Base-by-base conservation (phyloP, 202 grass and related monocot species). In the Schoenoplectus triqueter region DNA sequence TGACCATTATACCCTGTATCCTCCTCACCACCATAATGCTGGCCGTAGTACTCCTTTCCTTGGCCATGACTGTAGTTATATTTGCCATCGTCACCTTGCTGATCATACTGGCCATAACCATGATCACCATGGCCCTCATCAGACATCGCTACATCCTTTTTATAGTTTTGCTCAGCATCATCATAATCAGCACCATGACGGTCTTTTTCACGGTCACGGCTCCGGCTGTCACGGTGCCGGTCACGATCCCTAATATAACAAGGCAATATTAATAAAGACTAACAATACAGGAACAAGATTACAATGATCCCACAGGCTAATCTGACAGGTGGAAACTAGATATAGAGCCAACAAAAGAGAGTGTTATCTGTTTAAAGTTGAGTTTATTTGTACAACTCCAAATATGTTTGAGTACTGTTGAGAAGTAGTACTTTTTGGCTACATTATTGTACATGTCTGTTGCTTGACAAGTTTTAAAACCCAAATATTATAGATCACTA, bases 111-210 rank as follows among this genome's bases (percentile, higher is more conserved):
- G 20, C 82, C 21, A 73, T 91, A 88, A 21, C 68, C 86, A 85
- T 86, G 88, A 50, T 77, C 73, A 78, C 84, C 80, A 40, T 87
- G 87, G 17, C 62, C 88, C 14, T 92, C 90, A 62, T 78, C 87
- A 39, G 86, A 73, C 86, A 94, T 83, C 31, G 51, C 54, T 47
- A 18, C 57, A 47, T 83, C 92, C 81, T 85, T 91, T 56, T 92
- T 92, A 89, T 93, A 83, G 42, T 92, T 93, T 69, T 86, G 69
- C 51, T 91, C 89, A 61, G 68, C 85, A 80, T 86, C 87, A 79
- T 62, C 88, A 87, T 89, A 90, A 52, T 88, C 87, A 62, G 87
- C 83, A 85, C 91, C 88, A 45, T 61, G 75, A 55, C 81, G 61
- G 22, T 83, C 80, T 69, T 64, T 69, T 50, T 83, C 81, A 69